Percentiles rank a stretch among this genome's conserved stretches.
Conservation (phyloP, 371 early-diverging fungal species). For the Dichotomocladium elegans region DNA sequence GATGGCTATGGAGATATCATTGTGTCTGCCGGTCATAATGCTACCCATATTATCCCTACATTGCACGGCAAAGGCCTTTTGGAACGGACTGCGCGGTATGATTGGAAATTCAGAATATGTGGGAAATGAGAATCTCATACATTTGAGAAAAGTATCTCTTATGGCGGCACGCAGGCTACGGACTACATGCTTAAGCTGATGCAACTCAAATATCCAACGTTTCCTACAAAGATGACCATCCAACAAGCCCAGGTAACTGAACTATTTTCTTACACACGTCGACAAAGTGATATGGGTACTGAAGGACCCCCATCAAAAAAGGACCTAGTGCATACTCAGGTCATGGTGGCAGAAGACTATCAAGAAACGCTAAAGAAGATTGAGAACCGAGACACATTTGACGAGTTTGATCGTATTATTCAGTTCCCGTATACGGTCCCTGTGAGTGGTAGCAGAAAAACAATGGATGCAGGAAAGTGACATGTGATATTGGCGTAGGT, state of each 20-base stretch:
- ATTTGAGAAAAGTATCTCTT: constrained; percentile 44
- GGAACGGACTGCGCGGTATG: constrained; percentile 60
- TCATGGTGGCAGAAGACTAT: constrained; percentile 76
- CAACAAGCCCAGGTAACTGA: constrained; percentile 66
- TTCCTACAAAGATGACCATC: constrained; percentile 77
- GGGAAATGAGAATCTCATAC: neutral
- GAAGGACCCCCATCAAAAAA: too few species aligned
- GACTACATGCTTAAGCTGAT: constrained; percentile 82
- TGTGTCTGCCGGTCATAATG: constrained; percentile 66
- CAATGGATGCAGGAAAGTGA: neutral
- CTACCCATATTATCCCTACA: constrained; percentile 79
- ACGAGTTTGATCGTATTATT: constrained; percentile 56
- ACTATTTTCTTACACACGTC: neutral
- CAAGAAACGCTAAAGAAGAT: constrained; percentile 53
- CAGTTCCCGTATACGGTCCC: constrained; percentile 74
- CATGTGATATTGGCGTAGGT: constrained; percentile 14
- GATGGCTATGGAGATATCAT: constrained; percentile 69
- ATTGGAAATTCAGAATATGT: neutral
- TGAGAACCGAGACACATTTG: constrained; percentile 51
- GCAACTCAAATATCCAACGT: constrained; percentile 88
- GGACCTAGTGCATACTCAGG: constrained; percentile 62
- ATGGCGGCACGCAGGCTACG: constrained; percentile 70
- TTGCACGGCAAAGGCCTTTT: constrained; percentile 52
- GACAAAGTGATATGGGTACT: neutral
- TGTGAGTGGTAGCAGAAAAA: constrained; percentile 17